phyloP scores from a whole-genome alignment of 352 stramenopile species.

The Globisporangium uncinulatum region DNA sequence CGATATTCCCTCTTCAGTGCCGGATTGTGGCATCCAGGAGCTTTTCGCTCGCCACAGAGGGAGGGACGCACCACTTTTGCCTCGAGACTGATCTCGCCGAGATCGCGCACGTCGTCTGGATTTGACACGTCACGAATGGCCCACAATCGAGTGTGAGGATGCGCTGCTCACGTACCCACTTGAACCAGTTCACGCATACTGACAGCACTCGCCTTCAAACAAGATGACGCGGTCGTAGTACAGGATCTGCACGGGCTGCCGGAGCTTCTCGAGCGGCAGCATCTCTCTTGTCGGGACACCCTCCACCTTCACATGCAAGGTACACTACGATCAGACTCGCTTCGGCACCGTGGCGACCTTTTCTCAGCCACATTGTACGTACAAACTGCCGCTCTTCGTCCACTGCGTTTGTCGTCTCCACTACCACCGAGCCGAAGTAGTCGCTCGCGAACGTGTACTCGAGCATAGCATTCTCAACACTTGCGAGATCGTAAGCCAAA shows the following conservation, averaged over 20 bases:
- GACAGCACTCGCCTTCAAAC: slow-evolving; percentile 35
- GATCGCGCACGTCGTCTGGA: slow-evolving; percentile 55
- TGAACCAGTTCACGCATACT: no score
- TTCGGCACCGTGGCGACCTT: no score
- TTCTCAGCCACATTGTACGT: neutral
- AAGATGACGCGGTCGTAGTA: slow-evolving; percentile 55
- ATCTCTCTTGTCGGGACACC: slow-evolving; percentile 21
- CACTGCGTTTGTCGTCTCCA: slow-evolving; percentile 7
- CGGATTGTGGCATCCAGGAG: no score
- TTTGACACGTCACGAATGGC: neutral
- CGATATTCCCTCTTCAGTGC: no score
- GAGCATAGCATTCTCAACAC: slow-evolving; percentile 22
- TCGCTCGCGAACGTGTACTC: slow-evolving; percentile 50
- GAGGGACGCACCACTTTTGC: slow-evolving; percentile 32
- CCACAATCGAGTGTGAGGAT: neutral
- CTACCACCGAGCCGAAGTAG: slow-evolving; percentile 28
- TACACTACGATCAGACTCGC: no score
- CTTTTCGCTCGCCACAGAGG: neutral
- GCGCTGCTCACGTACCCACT: neutral
- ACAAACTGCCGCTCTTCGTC: slow-evolving; percentile 4
- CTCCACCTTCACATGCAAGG: slow-evolving; percentile 4
- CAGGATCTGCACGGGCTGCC: slow-evolving; percentile 43
- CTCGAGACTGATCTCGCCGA: slow-evolving; percentile 59
- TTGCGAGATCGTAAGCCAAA: slow-evolving; percentile 18
- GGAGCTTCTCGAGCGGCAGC: slow-evolving; percentile 46